Evolutionary conservation across 176 grass and related monocot species (phyloP), one percentile per base, ranked within the genome.

Genomic region (Poa annua): DNA sequence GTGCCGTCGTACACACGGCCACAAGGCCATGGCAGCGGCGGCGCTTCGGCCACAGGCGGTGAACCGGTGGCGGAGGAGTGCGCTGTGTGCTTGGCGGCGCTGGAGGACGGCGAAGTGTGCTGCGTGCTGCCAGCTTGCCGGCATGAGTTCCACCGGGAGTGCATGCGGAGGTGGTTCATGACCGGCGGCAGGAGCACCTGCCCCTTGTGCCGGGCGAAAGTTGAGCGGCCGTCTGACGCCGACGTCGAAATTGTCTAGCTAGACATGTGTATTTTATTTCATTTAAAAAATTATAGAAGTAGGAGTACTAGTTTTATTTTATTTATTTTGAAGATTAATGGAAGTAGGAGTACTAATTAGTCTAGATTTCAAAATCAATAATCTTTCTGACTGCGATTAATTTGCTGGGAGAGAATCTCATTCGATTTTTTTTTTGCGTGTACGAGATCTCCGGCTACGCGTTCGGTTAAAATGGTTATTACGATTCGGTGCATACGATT

Each of bases 101-200:
- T 71, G 0, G 50, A 81, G 35, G 66, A 45, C 66, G 66, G 66
- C 35, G 35, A 81, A 5, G 11, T 21, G 57, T 49, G 76, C 39
- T 79, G 76, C 76, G 42, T 42, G 76, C 13, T 64, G 82, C 59
- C 47, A 9, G n/a, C 7, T 3, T 84, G 82, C 60, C 15, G 82
- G 4, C 82, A 84, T 34, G 38, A 78, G 50, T 78, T 85, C 64
- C 83, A 85, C 75, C 29, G 19, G 64, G 75, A 32, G 4, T 78
- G 83, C 65, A 71, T 85, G 26, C 21, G 24, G 6, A 2, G 5
- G 2, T 85, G 74, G 83, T 10, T 77, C 51, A 38, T 20, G 33
- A 56, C 32, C 51, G 8, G 11, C 52, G 8, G 11, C 52, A 53
- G 56, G n/a, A 66, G 24, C 35, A 77, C 60, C 3, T 84, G 82